Conservation (phyloP, 2,329 filamentous ascomycete species). For the Sporothrix protearum region DNA sequence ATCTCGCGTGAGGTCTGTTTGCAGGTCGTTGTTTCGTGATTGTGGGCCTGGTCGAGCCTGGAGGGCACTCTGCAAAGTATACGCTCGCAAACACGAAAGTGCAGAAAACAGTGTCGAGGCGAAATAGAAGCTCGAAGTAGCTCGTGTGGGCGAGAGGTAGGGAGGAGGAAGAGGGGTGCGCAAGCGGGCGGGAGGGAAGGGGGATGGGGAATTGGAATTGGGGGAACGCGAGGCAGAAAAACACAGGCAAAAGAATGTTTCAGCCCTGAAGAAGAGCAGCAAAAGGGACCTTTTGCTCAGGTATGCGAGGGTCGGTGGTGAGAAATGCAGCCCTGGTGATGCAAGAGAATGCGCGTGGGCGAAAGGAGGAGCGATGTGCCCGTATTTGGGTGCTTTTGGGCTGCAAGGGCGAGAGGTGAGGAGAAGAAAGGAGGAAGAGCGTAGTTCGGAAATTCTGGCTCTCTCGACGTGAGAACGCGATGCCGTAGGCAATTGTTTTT, state of each 20-base stretch:
- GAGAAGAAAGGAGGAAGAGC: background rate
- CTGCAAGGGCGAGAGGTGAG: background rate
- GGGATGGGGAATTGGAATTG: background rate
- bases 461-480: constrained; percentile 3
- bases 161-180: background rate
- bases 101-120: background rate
- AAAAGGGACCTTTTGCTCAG: background rate
- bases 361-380: background rate
- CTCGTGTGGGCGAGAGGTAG: background rate
- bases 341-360: background rate
- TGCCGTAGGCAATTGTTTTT: constrained; percentile 9
- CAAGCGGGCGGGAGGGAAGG: background rate
- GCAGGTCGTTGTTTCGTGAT: background rate
- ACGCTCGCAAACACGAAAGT: background rate
- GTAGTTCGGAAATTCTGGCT: background rate
- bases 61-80: background rate
- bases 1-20: background rate
- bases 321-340: constrained; percentile 13
- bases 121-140: background rate
- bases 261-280: constrained; percentile 19
- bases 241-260: constrained; percentile 19
- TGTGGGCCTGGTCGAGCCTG: background rate
- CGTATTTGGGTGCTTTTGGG: background rate
- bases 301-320: constrained; percentile 1
- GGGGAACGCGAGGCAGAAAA: constrained; percentile 14